Evolutionary conservation across 371 early-diverging fungal species (phyloP), one percentile per base, ranked within the genome.

Genomic region (Lichtheimia ramosa): DNA sequence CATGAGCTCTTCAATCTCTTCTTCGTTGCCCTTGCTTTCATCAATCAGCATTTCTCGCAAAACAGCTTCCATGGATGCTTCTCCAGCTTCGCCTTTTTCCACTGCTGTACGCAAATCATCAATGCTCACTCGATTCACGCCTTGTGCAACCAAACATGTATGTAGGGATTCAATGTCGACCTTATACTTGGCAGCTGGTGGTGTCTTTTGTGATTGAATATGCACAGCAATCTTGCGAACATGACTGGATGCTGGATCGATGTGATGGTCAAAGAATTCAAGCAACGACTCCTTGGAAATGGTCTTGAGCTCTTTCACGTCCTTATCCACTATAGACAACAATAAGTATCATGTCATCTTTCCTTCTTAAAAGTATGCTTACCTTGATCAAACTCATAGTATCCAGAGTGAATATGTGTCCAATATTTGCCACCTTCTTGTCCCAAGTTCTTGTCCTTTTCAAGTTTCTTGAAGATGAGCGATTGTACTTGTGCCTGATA

Each of bases 361-460:
- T 18, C 25, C 24, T 40, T 3, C 10, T 48, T 50, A 0, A n/a
- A 18, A 21, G 6, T 20, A 14, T 18, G 10, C 40, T 69, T 69
- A 39, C 78, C 65, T 68, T 85, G 85, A 43, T 93, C 89, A 78
- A 96, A 96, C 58, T 94, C 92, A 73, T 93, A 95, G 71, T 89
- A 91, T 2, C 88, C 87, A 0, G 87, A 85, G 39, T 73, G 69
- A 40, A 97, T 89, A 68, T 91, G 90, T 5, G 73, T 69, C 95
- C 95, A 95, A 59, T 89, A 84, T 27, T 89, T 84, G 48, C 77
- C 67, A 21, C 89, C 83, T 72, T 95, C 95, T 64, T 92, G 86
- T 14, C 73, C 73, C 59, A 96, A 61, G 58, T 92, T 92, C 79
- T 96, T 94, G 64, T 91, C 89, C 77, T 93, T 93, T 62, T 95